Base-by-base conservation (phyloP, 2,329 filamentous ascomycete species). In the Aureobasidium musti region DNA sequence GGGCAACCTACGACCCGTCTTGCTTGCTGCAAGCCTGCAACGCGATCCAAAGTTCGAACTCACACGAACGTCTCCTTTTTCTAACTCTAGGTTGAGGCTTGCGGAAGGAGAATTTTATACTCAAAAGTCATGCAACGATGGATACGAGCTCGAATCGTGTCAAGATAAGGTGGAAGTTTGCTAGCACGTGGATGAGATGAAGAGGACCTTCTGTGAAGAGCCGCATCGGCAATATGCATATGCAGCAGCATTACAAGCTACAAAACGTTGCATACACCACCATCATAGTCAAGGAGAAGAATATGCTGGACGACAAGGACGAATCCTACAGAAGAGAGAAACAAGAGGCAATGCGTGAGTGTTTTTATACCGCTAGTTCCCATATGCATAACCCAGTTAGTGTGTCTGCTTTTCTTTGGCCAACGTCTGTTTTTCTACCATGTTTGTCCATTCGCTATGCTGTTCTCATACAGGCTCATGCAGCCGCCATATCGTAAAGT, bases 401-500 rank as follows among this genome's bases (percentile, higher is more conserved):
- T 56, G 26, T 45, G 14, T 26, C 30, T 28, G 45, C 7, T 35
- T 60, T 35, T 60, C 45, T 45, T 59, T 28, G n/a, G 14, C 21
- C 26, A 45, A 23, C 33, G 43, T 59, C 39, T 45, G 37, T 43
- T 49, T 49, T 23, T 49, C 28, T 23, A 30, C 43, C 43, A 11
- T 52, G 17, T 33, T 45, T 45, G 19, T 59, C 30, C 56, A 14
- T 59, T 30, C 26, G 26, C 37, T 59, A 35, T 45, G 37, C 39
- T 37, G n/a, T 37, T 35, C 28, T 28, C 30, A 11, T 30, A n/a
- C 23, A 7, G 11, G 10, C 33, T 64, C 61, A 64, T n/a, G 61
- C 49, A 13, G 61, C 37, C 23, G 72, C 73, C 74, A 77, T 73
- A 53, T 76, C 75, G 65, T 75, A 73, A 66, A 77, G 66, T 11